Conservation (phyloP, 139 green algal species). For the Desmodesmus armatus region DNA sequence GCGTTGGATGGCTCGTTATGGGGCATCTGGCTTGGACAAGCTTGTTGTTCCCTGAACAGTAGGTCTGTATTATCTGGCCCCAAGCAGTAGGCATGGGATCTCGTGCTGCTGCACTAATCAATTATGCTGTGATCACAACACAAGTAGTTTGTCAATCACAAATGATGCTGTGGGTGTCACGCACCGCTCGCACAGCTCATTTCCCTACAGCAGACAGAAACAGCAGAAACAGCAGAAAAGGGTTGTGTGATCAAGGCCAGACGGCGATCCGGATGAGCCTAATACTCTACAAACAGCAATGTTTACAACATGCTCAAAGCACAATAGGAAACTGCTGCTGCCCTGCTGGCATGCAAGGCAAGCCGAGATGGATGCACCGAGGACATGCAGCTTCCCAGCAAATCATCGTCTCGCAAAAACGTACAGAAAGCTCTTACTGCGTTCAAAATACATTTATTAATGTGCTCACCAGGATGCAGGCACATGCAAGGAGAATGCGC, state of each 20-base stretch:
- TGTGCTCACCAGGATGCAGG: too few relatives aligned
- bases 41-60: not conserved
- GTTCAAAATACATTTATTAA: too few relatives aligned
- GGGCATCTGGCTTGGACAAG: not conserved
- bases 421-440: too few relatives aligned
- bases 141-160: not conserved
- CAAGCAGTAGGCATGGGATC: too few relatives aligned
- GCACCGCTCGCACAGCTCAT: constrained; percentile 85
- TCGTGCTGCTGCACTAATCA: not conserved
- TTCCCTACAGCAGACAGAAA: constrained; percentile 54
- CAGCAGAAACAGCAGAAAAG: not conserved
- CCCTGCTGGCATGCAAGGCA: too few relatives aligned
- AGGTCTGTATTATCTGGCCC: not conserved
- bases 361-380: too few relatives aligned
- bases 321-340: not conserved
- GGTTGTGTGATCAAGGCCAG: not conserved
- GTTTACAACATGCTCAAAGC: not conserved
- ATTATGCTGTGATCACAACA: not conserved
- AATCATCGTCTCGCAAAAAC: too few relatives aligned
- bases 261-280: not conserved
- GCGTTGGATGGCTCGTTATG: not conserved
- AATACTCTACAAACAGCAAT: not conserved
- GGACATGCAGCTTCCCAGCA: too few relatives aligned
- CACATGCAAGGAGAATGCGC: too few relatives aligned
- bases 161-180: not conserved